A percentile compares a stretch with the other conserved stretches of the same genome.
These are phyloP conservation scores for Eucalyptus sp. DNA, from an alignment of 345 rosid species.

Conservation along the genomic window DNA sequence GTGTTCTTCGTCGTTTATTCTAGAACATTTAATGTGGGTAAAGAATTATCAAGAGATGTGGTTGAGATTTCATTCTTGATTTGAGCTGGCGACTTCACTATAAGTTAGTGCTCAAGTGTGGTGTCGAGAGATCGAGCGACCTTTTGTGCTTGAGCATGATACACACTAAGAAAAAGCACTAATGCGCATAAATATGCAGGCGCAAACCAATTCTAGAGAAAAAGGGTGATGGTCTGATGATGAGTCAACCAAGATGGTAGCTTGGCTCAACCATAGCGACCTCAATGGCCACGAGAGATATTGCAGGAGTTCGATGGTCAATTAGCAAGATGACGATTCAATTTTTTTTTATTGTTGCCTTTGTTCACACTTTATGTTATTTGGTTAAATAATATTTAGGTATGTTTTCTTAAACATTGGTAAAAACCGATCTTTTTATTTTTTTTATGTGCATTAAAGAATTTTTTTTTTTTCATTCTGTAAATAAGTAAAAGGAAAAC, in stretches of 20 bases:
- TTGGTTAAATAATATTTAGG: no score
- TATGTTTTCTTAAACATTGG: no score
- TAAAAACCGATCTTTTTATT: not conserved
- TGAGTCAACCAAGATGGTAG: not conserved
- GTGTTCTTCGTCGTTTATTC: not conserved
- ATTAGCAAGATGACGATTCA: not conserved
- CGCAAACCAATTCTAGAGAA: not conserved
- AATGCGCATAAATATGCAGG: rapidly evolving
- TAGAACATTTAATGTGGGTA: not conserved
- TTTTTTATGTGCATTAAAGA: not conserved
- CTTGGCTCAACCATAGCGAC: not conserved
- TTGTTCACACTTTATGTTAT: no score
- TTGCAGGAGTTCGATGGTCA: not conserved
- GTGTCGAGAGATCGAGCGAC: not conserved
- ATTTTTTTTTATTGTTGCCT: not conserved
- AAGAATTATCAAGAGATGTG: not conserved
- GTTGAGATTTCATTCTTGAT: no score
- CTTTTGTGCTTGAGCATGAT: not conserved
- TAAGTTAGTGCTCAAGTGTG: not conserved
- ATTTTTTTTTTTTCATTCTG: not conserved
- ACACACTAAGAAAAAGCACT: not conserved
- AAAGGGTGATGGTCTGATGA: not conserved
- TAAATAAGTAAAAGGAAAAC: not conserved
- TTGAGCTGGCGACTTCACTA: rapidly evolving
- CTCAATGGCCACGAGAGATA: not conserved